A percentile compares a stretch with the other conserved stretches of the same genome.
phyloP scores from a whole-genome alignment of 169 alveolate genomes.

The Amoebophrya sp. region DNA sequence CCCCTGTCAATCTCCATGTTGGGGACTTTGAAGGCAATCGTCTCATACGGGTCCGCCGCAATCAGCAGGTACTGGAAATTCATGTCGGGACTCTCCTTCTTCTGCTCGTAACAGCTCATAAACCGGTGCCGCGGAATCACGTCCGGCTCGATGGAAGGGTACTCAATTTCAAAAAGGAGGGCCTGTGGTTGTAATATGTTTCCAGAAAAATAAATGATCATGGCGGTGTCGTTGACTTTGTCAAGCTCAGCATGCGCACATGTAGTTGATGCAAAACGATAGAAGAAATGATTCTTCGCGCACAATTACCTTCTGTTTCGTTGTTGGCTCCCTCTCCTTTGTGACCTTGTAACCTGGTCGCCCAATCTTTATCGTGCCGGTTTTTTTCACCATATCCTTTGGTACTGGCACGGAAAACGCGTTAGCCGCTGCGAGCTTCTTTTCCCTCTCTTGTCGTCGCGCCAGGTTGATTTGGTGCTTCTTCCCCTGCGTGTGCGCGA shows the following conservation, averaged over 20 bases:
- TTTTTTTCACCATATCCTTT: background rate
- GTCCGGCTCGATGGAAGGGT: conserved; percentile 74
- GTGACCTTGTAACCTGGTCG: conserved; percentile 89
- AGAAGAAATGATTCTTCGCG: background rate
- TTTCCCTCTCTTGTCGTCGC: conserved; percentile 89
- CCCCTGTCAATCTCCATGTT: conserved; percentile 81
- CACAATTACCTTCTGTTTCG: conserved; percentile 65
- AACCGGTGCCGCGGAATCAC: conserved; percentile 77
- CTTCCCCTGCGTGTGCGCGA: conserved; percentile 94
- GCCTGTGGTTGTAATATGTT: too few species aligned
- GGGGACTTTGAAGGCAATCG: conserved; percentile 92
- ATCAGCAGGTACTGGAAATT: conserved; percentile 86
- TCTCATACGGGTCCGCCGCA: conserved; percentile 95
- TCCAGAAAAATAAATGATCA: too few species aligned
- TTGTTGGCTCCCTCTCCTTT: conserved; percentile 76
- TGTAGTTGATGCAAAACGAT: too few species aligned
- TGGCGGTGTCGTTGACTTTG: too few species aligned
- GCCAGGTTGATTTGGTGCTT: conserved; percentile 80
- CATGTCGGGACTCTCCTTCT: conserved; percentile 79
- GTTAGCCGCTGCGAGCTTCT: conserved; percentile 61
- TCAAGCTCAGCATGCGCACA: too few species aligned
- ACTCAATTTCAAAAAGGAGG: conserved; percentile 83
- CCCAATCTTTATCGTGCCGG: conserved; percentile 67
- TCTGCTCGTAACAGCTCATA: conserved; percentile 91
- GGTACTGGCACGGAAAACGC: background rate